These are phyloP conservation scores for Isochrysis galbana DNA, from an alignment of 78 protist genomes.

Conservation along the genomic window DNA sequence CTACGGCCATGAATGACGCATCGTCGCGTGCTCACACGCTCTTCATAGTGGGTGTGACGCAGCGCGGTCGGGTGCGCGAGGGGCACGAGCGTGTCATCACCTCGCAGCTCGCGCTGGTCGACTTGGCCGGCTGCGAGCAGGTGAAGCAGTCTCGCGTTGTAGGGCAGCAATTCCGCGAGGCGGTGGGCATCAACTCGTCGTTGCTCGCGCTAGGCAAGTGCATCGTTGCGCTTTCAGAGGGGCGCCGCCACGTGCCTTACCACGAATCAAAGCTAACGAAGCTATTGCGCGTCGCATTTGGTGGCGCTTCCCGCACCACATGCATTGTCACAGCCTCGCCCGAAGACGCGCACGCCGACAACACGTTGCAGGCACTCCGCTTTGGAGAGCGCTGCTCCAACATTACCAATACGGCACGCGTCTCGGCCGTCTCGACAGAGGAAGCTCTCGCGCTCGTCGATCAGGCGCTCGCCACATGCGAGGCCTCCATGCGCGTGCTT, in stretches of 20 bases:
- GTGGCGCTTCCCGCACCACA: constrained; percentile 35
- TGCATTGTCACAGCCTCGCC: neutral
- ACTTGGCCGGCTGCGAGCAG: constrained; percentile 46
- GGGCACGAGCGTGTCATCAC: neutral
- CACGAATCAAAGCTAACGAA: constrained; percentile 28
- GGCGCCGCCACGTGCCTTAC: constrained; percentile 34
- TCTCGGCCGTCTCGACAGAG: neutral
- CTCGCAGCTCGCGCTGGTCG: constrained; percentile 34
- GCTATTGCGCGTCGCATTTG: constrained; percentile 21
- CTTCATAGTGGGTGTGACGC: constrained; percentile 12
- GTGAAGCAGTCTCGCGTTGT: neutral
- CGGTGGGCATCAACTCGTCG: constrained; percentile 29
- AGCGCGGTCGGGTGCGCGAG: neutral
- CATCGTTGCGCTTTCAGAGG: constrained; percentile 12
- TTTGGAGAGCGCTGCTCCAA: constrained; percentile 34
- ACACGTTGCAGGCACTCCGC: constrained; percentile 10
- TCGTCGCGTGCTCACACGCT: constrained; percentile 41
- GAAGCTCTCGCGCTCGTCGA: constrained; percentile 27
- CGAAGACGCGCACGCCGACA: constrained; percentile 17
- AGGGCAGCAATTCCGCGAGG: constrained; percentile 20
- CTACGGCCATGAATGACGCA: constrained; percentile 37
- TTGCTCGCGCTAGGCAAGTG: constrained; percentile 4
- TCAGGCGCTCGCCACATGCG: constrained; percentile 23
- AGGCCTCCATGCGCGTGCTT: neutral
- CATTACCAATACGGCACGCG: neutral